phyloP scores from a whole-genome alignment of 345 rosid genomes.

The Euclidium syriacum region DNA sequence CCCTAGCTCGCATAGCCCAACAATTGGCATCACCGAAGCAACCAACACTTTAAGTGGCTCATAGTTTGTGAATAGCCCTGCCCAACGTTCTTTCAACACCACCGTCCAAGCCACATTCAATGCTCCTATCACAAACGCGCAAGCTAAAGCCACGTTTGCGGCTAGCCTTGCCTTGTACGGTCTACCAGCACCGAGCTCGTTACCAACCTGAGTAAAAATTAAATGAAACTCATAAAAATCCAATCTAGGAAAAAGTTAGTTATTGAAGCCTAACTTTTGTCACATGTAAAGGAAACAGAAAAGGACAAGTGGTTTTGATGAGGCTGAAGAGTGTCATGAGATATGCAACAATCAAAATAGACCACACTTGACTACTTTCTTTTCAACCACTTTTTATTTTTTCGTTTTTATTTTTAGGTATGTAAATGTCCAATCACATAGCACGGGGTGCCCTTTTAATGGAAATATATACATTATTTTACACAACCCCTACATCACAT shows the following conservation, averaged over 20 bases:
- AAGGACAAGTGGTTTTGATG: slow-evolving; percentile 23
- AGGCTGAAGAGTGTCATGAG: slow-evolving; percentile 25
- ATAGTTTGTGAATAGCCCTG: slow-evolving; percentile 65
- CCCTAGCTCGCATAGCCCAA: slow-evolving; percentile 89
- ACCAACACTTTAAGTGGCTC: slow-evolving; percentile 57
- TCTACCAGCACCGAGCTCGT: slow-evolving; percentile 91
- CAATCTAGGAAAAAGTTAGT: slow-evolving; percentile 9
- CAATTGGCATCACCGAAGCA: slow-evolving; percentile 76
- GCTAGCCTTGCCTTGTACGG: slow-evolving; percentile 85
- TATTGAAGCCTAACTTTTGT: slow-evolving; percentile 19
- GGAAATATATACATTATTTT: slow-evolving; percentile 34
- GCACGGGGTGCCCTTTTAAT: slow-evolving; percentile 20
- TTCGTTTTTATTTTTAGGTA: neutral
- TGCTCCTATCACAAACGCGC: slow-evolving; percentile 67
- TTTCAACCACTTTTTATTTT: slow-evolving; percentile 14
- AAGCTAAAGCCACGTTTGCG: slow-evolving; percentile 76
- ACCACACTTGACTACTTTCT: slow-evolving; percentile 27
- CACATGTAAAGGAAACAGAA: slow-evolving; percentile 24
- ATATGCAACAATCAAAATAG: slow-evolving; percentile 23
- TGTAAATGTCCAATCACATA: slow-evolving; percentile 37
- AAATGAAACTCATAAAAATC: neutral
- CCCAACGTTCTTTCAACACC: slow-evolving; percentile 64
- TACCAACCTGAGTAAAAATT: slow-evolving; percentile 57
- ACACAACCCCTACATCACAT: slow-evolving; percentile 8
- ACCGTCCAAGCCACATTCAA: slow-evolving; percentile 82